Evolutionary conservation across 2,329 filamentous ascomycete species (phyloP).

Genomic region (Colletotrichum kahawae): DNA sequence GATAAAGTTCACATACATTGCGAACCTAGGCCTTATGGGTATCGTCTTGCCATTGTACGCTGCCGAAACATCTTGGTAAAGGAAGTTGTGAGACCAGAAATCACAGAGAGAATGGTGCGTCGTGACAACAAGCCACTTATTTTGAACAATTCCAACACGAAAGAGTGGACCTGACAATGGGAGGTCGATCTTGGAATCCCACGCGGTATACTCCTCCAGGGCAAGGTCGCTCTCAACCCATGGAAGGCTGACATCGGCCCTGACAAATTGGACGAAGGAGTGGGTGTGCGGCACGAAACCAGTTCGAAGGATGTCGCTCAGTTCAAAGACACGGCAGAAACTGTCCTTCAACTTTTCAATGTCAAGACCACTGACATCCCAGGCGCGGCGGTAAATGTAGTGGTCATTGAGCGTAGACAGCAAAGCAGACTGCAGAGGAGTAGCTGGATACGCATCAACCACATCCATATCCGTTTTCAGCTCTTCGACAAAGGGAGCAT

Average conservation of each 20-base stretch:
- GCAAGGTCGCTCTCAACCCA: not conserved
- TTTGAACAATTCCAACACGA: not conserved
- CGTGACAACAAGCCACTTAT: conserved; percentile 27
- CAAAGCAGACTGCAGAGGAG: conserved; percentile 27
- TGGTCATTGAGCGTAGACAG: conserved; percentile 8
- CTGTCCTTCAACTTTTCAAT: not conserved
- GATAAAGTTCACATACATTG: not conserved
- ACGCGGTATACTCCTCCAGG: not conserved
- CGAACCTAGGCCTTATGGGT: not conserved
- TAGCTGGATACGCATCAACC: conserved; percentile 27
- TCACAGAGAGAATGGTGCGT: conserved; percentile 39
- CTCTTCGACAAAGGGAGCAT: not conserved
- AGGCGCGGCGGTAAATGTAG: conserved; percentile 24
- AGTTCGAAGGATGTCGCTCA: conserved; percentile 22
- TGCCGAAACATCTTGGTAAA: conserved; percentile 29
- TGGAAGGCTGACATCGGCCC: not conserved
- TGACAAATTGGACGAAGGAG: not conserved
- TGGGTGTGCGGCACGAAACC: conserved; percentile 13
- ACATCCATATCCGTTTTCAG: not conserved
- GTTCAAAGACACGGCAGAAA: conserved; percentile 18
- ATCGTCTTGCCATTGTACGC: not conserved
- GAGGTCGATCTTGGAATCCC: not conserved
- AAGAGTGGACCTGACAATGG: not conserved
- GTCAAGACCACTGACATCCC: conserved; percentile 18
- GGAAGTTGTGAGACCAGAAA: conserved; percentile 34